Percentiles rank a stretch among this genome's conserved stretches.
phyloP scores from a whole-genome alignment of 1,284 basidiomycete species.

The Farysia itapuensis region DNA sequence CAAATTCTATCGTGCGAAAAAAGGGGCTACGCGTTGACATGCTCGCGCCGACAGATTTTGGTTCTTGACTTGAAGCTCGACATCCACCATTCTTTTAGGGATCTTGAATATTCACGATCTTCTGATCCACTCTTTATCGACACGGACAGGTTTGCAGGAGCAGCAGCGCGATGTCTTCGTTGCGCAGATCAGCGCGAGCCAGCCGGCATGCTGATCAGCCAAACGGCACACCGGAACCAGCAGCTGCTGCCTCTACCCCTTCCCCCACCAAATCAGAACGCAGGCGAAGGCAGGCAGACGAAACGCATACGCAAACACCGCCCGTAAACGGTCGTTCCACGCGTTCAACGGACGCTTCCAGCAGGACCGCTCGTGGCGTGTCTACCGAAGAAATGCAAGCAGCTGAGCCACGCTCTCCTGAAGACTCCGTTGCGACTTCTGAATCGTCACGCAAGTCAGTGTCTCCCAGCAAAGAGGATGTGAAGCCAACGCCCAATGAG shows the following conservation, averaged over 20 bases:
- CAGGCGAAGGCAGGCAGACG: conserved; percentile 26
- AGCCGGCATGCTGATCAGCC: conserved; percentile 16
- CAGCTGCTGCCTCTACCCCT: conserved; percentile 8
- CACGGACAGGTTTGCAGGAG: too few relatives aligned
- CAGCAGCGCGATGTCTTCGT: conserved; percentile 11
- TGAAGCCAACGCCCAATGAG: conserved; percentile 1
- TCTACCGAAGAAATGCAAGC: neutral
- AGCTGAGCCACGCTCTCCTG: neutral
- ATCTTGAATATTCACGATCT: neutral
- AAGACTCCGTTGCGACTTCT: too few relatives aligned
- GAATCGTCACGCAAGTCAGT: too few relatives aligned
- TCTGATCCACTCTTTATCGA: too few relatives aligned
- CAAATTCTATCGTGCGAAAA: too few relatives aligned
- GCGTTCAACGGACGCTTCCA: too few relatives aligned
- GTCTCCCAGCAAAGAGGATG: neutral
- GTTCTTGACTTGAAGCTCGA: too few relatives aligned
- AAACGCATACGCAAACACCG: conserved; percentile 1
- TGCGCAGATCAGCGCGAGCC: conserved; percentile 22
- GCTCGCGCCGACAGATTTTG: too few relatives aligned
- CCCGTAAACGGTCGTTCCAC: too few relatives aligned
- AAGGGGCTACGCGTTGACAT: too few relatives aligned
- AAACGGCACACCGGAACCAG: conserved; percentile 26
- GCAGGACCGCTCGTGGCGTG: neutral
- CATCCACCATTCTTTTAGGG: neutral
- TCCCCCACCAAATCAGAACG: conserved; percentile 28